Conservation (phyloP, 1,284 basidiomycete genomes). For the Cryptococcus sp. region DNA sequence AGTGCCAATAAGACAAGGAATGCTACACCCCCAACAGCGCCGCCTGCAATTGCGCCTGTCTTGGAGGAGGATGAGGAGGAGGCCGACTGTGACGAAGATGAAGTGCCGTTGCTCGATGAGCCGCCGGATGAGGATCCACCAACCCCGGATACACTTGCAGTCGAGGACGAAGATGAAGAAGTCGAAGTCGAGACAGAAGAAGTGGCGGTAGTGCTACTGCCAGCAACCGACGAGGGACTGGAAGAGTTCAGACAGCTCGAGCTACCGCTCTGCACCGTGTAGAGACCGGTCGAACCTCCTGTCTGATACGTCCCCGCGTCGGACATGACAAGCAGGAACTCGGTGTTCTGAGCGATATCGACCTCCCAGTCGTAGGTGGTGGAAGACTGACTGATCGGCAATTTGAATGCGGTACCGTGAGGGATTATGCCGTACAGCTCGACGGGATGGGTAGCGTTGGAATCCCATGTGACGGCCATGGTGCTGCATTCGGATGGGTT, state of each 20-base stretch:
- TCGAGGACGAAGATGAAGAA: background rate
- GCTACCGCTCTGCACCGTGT: constrained; percentile 29
- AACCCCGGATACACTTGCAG: constrained; percentile 22
- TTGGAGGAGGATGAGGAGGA: constrained; percentile 2
- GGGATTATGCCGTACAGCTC: constrained; percentile 43
- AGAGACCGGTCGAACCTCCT: constrained; percentile 38
- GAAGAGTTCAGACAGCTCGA: constrained; percentile 31
- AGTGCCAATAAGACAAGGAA: constrained; percentile 37
- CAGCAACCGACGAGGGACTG: constrained; percentile 21
- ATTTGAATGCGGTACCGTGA: constrained; percentile 37
- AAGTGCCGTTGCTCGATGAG: constrained; percentile 1
- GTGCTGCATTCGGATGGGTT: constrained; percentile 35
- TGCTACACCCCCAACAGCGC: constrained; percentile 44
- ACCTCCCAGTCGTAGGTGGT: constrained; percentile 38
- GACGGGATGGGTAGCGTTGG: constrained; percentile 37
- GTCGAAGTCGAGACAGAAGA: constrained; percentile 7
- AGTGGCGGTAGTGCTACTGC: constrained; percentile 16
- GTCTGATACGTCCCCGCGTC: constrained; percentile 39
- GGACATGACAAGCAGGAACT: constrained; percentile 45
- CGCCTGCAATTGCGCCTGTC: constrained; percentile 46
- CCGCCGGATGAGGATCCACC: constrained; percentile 29
- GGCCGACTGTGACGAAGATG: background rate
- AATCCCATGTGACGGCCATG: constrained; percentile 37
- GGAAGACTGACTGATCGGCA: constrained; percentile 34
- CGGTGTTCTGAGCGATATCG: constrained; percentile 36